phyloP scores from a whole-genome alignment of 768 basidiomycete species.

The Tylopilus felleus region DNA sequence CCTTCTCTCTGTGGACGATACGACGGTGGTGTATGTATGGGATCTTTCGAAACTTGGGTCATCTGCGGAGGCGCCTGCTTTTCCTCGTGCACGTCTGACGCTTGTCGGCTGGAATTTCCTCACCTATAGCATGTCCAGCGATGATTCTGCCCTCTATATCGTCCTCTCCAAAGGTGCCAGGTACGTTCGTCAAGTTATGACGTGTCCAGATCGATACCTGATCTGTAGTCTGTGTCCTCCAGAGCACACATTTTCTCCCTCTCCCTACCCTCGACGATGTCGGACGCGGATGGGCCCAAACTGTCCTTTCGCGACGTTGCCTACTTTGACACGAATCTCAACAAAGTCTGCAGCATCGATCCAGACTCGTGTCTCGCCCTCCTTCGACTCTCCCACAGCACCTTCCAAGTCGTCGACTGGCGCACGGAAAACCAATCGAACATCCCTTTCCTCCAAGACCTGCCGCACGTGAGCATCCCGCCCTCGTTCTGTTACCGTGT shows the following conservation, averaged over 20 bases:
- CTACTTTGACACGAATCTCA: slow-evolving; percentile 2
- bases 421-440: slow-evolving; percentile 16
- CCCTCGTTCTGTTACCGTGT: background rate
- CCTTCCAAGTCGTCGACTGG: slow-evolving; percentile 40
- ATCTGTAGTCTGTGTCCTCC: background rate
- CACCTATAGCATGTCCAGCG: slow-evolving; percentile 1
- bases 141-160: slow-evolving; percentile 13
- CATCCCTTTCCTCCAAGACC: slow-evolving; percentile 20
- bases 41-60: background rate
- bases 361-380: slow-evolving; percentile 28
- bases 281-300: background rate
- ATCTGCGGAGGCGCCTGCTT: background rate
- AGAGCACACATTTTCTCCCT: slow-evolving; percentile 13
- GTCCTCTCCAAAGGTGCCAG: slow-evolving; percentile 1
- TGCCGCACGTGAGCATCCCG: slow-evolving; percentile 26
- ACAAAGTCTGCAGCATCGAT: slow-evolving; percentile 31
- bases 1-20: slow-evolving; percentile 8
- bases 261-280: background rate
- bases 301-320: slow-evolving; percentile 1
- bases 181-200: slow-evolving; percentile 6
- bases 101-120: slow-evolving; percentile 7
- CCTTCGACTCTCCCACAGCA: slow-evolving; percentile 24
- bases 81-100: slow-evolving; percentile 3
- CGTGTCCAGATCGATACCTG: background rate
- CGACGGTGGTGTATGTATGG: slow-evolving; percentile 14